Conservation (phyloP, 2,329 filamentous ascomycete species). For the Botrytis medusae region DNA sequence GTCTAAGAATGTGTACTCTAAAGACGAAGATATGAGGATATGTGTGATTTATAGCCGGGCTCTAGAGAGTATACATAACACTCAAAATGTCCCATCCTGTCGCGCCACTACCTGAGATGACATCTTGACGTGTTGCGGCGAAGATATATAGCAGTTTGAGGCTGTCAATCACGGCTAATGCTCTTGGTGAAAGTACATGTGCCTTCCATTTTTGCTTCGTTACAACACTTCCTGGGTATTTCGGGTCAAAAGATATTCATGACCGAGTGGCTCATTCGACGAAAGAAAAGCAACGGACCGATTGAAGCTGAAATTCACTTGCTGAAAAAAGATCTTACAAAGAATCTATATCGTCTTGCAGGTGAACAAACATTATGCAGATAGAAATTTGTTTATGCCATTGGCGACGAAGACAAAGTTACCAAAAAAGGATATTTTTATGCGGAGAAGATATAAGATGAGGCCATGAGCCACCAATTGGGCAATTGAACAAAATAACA, state of each 20-base stretch:
- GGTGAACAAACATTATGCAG: background rate
- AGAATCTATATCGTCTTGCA: background rate
- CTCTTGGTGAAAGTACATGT: background rate
- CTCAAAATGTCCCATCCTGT: background rate
- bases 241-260: background rate
- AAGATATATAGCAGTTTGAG: background rate
- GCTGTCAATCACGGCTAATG: background rate
- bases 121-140: background rate
- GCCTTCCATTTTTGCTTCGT: background rate
- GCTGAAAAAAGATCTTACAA: slow-evolving; percentile 9
- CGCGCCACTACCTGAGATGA: background rate
- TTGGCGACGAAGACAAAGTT: background rate
- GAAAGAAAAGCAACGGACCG: background rate
- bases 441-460: background rate
- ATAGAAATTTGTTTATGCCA: background rate
- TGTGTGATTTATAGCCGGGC: background rate
- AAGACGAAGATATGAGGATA: background rate
- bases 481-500: background rate
- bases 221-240: background rate
- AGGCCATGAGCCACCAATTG: background rate
- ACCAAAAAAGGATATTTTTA: background rate
- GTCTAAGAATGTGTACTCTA: background rate
- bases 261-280: background rate
- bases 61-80: background rate
- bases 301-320: slow-evolving; percentile 7